Evolutionary conservation across 495 filamentous ascomycete genomes (phyloP).

Genomic region (Pseudoneurospora amorphoporcata): DNA sequence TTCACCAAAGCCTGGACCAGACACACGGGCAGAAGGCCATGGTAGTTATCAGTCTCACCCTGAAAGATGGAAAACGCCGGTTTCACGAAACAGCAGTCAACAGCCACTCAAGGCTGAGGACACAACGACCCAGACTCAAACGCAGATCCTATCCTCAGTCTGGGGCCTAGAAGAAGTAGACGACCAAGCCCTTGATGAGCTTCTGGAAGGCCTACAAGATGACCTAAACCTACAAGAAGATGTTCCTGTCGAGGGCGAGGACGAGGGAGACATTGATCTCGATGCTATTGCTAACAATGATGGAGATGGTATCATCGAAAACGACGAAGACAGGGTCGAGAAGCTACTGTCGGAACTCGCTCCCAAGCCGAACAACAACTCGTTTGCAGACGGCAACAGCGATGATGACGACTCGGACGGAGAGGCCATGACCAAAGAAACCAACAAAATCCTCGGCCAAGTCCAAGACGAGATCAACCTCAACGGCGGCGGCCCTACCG

Average conservation of each 20-base stretch:
- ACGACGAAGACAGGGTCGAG: slow-evolving; percentile 20
- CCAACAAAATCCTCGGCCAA: slow-evolving; percentile 26
- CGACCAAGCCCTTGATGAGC: slow-evolving; percentile 26
- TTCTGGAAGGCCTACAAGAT: slow-evolving; percentile 24
- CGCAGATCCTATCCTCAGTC: slow-evolving; percentile 3
- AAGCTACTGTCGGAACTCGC: slow-evolving; percentile 19
- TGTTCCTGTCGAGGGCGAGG: neutral
- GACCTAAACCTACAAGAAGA: slow-evolving; percentile 9
- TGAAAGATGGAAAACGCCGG: neutral
- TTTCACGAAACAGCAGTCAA: neutral
- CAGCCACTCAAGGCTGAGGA: neutral
- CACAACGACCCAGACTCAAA: neutral
- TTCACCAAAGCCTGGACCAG: neutral
- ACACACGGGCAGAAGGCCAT: neutral
- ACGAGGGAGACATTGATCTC: neutral
- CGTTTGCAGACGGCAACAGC: neutral
- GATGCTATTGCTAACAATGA: neutral
- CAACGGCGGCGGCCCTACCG: slow-evolving; percentile 1
- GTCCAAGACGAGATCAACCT: slow-evolving; percentile 27
- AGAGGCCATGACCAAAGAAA: slow-evolving; percentile 25
- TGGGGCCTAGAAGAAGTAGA: slow-evolving; percentile 15
- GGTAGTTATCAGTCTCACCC: neutral
- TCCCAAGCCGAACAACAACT: neutral
- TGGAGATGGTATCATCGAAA: neutral
- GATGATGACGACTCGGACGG: slow-evolving; percentile 30